Evolutionary conservation across 1,284 basidiomycete species (phyloP).

Genomic region (Microbotryum intermedium): DNA sequence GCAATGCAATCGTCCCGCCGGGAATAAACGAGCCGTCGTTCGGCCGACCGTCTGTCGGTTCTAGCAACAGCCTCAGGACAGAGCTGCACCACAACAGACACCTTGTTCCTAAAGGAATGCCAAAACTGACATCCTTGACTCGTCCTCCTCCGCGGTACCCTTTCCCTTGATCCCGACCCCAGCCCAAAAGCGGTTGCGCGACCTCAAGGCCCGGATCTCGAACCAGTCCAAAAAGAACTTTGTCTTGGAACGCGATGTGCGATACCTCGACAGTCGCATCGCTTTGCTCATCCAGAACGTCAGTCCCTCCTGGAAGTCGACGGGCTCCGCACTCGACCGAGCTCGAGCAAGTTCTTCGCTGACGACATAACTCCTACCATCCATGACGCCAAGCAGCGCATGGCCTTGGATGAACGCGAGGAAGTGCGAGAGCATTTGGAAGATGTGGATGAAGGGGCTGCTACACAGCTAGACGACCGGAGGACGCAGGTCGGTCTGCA

Average conservation of each 20-base stretch:
- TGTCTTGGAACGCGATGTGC: conserved; percentile 92
- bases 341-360: not conserved
- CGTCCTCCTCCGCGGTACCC: not conserved
- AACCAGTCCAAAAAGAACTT: conserved; percentile 99
- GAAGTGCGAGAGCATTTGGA: conserved; percentile 90
- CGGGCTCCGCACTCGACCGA: not conserved
- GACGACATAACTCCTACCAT: not conserved
- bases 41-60: no score
- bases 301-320: conserved; percentile 35
- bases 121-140: no score
- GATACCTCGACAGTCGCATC: conserved; percentile 95
- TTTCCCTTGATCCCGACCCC: conserved; percentile 1
- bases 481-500: conserved; percentile 52
- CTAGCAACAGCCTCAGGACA: no score
- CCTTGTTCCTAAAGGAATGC: no score
- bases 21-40: no score
- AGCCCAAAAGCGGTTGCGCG: conserved; percentile 92
- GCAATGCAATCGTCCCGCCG: not conserved
- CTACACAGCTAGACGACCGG: conserved; percentile 66
- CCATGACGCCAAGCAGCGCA: conserved; percentile 25
- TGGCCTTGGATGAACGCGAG: conserved; percentile 47
- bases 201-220: conserved; percentile 94
- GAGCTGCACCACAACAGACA: no score
- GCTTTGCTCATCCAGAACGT: conserved; percentile 96
- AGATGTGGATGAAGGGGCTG: conserved; percentile 61